Conservation (phyloP, 768 basidiomycete genomes). For the Phanerodontia chrysosporium region DNA sequence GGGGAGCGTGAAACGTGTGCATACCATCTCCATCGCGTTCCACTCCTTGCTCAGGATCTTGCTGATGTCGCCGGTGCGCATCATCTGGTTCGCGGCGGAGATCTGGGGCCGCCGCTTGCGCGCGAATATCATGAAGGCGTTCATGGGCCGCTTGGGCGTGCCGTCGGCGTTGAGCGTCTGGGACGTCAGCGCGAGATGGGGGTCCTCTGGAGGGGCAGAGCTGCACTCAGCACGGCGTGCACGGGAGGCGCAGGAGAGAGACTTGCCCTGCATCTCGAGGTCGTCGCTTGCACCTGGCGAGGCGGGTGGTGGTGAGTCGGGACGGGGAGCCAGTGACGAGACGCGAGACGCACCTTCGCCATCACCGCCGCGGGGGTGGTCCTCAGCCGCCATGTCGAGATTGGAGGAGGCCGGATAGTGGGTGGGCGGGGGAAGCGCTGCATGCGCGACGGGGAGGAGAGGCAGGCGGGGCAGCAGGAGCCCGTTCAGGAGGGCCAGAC, state of each 20-base stretch:
- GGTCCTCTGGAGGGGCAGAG: conserved; percentile 30
- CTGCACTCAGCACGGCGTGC: conserved; percentile 11
- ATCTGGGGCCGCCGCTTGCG: conserved; percentile 79
- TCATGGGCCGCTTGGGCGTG: conserved; percentile 88
- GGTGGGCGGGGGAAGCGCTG: conserved; percentile 10
- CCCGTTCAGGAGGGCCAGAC: not conserved
- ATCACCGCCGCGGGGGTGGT: conserved; percentile 12
- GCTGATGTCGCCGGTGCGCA: conserved; percentile 88
- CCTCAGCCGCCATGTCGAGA: conserved; percentile 15
- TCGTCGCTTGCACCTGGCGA: conserved; percentile 16
- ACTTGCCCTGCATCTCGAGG: conserved; percentile 15
- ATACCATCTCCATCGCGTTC: conserved; percentile 73
- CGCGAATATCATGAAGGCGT: conserved; percentile 93
- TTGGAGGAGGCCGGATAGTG: conserved; percentile 5
- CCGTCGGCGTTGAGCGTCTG: conserved; percentile 85
- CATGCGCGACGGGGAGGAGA: not conserved
- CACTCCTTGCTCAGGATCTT: conserved; percentile 86
- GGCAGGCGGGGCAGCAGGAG: not conserved
- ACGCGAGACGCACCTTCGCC: conserved; percentile 45
- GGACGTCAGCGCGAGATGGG: conserved; percentile 52
- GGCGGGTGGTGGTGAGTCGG: conserved; percentile 9
- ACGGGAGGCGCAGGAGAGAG: not conserved
- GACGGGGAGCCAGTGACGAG: conserved; percentile 37
- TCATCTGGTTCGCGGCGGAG: conserved; percentile 79
- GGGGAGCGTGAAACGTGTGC: conserved; percentile 26